Base-by-base conservation (phyloP, 2,329 filamentous ascomycete species). In the Fusarium chlamydosporum region DNA sequence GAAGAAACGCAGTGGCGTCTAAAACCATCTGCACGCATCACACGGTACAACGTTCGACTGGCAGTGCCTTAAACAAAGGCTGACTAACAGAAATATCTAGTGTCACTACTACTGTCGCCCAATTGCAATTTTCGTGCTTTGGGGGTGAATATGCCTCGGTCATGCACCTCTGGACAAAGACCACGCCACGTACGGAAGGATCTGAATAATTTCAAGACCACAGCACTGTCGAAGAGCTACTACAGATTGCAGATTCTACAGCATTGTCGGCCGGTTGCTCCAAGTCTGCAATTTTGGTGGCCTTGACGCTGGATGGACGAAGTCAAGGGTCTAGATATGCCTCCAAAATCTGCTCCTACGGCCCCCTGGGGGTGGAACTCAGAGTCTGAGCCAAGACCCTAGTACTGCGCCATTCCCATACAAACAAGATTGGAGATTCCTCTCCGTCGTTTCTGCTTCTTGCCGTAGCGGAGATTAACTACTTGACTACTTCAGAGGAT, bases 21-120 rank as follows among this genome's bases (percentile, higher is more conserved):
- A 10, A 26, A 16, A 18, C 11, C n/a, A 23, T 18, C 31, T 38
- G 20, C 11, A n/a, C 13, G 29, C 23, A 27, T 27, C 40, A 48
- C 45, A 41, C 55, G 48, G 43, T 42, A 27, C 34, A 46, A 29
- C 16, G 40, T n/a, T 35, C 29, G 7, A 31, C 46, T 23, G 56
- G 38, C 23, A 27, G 29, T 16, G 31, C 27, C 58, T 35, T 47
- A 16, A 46, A 16, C 37, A 27, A 35, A 46, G 38, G 33, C 45
- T 70, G 50, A 65, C 61, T 67, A 56, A 69, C 47, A 41, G 26
- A 53, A 60, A 67, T 37, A 20, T 18, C 29, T 54, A 52, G 52
- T 20, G 43, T 46, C 26, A 12, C 18, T 52, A 27, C 51, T 23
- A 35, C 47, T 53, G 16, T 20, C 23, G 23, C 23, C 23, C 23